phyloP scores from a whole-genome alignment of 345 rosid genomes.

The Populus tremula region DNA sequence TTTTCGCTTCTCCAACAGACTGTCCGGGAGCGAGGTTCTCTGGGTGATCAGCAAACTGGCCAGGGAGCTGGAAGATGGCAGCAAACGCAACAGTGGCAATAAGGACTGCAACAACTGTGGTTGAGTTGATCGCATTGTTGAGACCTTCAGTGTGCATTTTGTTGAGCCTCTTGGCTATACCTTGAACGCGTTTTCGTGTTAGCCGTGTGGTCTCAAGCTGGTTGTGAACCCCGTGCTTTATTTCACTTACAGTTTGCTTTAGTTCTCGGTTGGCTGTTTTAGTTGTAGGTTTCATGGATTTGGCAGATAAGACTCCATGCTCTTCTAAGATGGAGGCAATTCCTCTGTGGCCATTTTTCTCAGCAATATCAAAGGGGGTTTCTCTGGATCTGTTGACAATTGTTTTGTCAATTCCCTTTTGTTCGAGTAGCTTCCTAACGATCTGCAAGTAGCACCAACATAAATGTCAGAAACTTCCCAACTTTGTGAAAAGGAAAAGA shows the following conservation, averaged over 20 bases:
- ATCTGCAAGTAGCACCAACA: slow-evolving; percentile 48
- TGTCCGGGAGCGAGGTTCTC: slow-evolving; percentile 18
- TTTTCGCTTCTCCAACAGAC: slow-evolving; percentile 64
- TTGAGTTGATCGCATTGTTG: slow-evolving; percentile 86
- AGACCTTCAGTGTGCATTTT: slow-evolving; percentile 85
- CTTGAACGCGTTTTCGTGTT: slow-evolving; percentile 72
- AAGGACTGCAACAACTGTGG: slow-evolving; percentile 85
- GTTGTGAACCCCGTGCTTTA: slow-evolving; percentile 75
- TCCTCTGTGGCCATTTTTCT: slow-evolving; percentile 47
- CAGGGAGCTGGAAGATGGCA: slow-evolving; percentile 85
- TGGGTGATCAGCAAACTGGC: slow-evolving; percentile 63
- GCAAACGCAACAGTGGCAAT: slow-evolving; percentile 92
- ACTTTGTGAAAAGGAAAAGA: not conserved
- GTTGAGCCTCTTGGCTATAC: slow-evolving; percentile 71
- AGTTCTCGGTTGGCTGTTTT: slow-evolving; percentile 47
- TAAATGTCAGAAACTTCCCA: slow-evolving; percentile 6
- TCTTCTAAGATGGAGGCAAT: slow-evolving; percentile 50
- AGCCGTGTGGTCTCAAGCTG: slow-evolving; percentile 69
- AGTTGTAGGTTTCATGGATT: slow-evolving; percentile 43
- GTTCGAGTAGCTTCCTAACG: slow-evolving; percentile 40
- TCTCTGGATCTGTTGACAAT: slow-evolving; percentile 64
- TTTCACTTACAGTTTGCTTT: slow-evolving; percentile 86
- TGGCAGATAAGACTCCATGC: slow-evolving; percentile 53
- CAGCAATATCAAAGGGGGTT: slow-evolving; percentile 71
- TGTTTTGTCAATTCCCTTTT: slow-evolving; percentile 45